Conservation (phyloP, 2,329 filamentous ascomycete genomes). For the Fusarium chlamydosporum region DNA sequence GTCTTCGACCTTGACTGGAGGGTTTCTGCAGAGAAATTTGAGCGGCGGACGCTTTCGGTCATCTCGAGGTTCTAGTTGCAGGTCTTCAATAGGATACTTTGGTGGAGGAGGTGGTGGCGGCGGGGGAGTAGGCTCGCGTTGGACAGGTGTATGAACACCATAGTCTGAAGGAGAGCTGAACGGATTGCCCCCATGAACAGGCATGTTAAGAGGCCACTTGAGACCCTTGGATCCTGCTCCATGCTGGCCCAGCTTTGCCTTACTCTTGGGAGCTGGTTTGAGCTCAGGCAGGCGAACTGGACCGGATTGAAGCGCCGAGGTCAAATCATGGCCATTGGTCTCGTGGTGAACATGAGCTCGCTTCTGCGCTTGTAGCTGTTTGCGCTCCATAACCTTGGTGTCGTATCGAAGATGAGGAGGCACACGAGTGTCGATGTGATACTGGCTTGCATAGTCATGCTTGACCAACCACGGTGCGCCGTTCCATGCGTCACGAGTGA, state of each 20-base stretch:
- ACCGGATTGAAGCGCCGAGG: slow-evolving; percentile 56
- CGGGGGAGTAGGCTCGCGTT: slow-evolving; percentile 62
- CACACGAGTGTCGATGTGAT: slow-evolving; percentile 88
- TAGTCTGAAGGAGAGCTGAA: slow-evolving; percentile 62
- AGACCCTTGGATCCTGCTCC: slow-evolving; percentile 59
- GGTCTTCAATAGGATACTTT: slow-evolving; percentile 96
- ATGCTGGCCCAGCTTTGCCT: slow-evolving; percentile 65
- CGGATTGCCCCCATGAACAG: slow-evolving; percentile 60
- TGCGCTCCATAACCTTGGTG: slow-evolving; percentile 81
- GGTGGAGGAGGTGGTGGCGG: slow-evolving; percentile 80
- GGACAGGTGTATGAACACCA: slow-evolving; percentile 53
- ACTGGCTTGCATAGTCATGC: slow-evolving; percentile 83
- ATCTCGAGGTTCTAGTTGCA: slow-evolving; percentile 81
- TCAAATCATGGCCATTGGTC: slow-evolving; percentile 57
- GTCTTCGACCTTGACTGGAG: slow-evolving; percentile 65
- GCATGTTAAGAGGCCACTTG: slow-evolving; percentile 55
- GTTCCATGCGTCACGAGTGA: slow-evolving; percentile 92
- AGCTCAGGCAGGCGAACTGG: slow-evolving; percentile 77
- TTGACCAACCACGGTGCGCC: slow-evolving; percentile 98
- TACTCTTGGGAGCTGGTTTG: slow-evolving; percentile 80
- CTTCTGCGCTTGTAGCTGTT: slow-evolving; percentile 76
- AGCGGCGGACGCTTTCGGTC: slow-evolving; percentile 78
- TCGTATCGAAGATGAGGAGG: slow-evolving; percentile 87
- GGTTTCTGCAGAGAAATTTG: slow-evolving; percentile 80
- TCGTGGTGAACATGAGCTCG: slow-evolving; percentile 67